Conservation (phyloP, 805 yeast genomes). For the Kodamaea leandrae region DNA sequence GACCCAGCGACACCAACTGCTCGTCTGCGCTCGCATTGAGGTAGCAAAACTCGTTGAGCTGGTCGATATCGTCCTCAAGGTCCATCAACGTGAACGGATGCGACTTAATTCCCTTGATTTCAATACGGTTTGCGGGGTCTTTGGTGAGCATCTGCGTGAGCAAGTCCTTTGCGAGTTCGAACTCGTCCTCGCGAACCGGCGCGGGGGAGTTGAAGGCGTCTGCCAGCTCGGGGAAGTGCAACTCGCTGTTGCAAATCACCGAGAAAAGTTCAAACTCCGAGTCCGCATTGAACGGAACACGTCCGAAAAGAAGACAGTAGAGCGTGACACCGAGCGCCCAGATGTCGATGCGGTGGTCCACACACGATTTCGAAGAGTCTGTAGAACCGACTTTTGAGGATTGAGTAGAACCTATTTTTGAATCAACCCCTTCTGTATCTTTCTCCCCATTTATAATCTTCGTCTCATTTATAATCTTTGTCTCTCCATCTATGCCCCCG, state of each 20-base stretch:
- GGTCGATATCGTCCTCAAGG: constrained; percentile 34
- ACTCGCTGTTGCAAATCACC: constrained; percentile 63
- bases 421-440: background rate
- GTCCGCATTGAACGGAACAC: constrained; percentile 83
- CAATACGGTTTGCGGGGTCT: constrained; percentile 65
- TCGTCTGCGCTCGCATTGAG: constrained; percentile 26
- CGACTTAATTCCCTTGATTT: constrained; percentile 65
- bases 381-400: background rate
- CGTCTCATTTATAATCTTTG: background rate
- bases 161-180: constrained; percentile 54
- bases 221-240: constrained; percentile 52
- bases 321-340: constrained; percentile 97
- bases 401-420: background rate
- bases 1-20: constrained; percentile 19
- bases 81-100: constrained; percentile 64
- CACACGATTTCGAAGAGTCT: constrained; percentile 17
- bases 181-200: constrained; percentile 42
- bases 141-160: constrained; percentile 61
- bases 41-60: constrained; percentile 34
- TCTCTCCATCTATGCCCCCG: background rate
- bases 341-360: constrained; percentile 85
- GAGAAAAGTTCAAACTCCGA: constrained; percentile 83
- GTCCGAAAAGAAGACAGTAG: constrained; percentile 83
- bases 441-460: background rate
- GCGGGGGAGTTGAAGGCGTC: constrained; percentile 37